Conservation (phyloP, 2,329 filamentous ascomycete species). For the Eutypella sp. region DNA sequence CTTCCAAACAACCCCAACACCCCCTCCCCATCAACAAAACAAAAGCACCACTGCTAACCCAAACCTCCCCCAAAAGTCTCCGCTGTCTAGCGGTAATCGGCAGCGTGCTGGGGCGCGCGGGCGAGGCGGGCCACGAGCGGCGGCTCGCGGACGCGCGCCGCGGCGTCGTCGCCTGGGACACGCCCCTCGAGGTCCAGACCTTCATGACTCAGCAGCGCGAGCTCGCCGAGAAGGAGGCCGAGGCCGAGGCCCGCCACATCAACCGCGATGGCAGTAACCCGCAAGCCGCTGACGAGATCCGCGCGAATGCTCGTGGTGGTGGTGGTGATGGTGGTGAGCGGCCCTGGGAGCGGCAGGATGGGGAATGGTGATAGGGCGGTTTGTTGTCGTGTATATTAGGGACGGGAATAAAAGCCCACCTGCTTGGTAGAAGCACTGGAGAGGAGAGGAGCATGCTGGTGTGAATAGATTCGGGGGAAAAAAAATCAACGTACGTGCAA, state of each 20-base stretch:
- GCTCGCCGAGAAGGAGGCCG: constrained; percentile 1
- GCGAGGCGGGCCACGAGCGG: constrained; percentile 66
- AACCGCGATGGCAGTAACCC: background rate
- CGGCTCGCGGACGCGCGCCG: constrained; percentile 57
- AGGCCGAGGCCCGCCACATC: background rate
- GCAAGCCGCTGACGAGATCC: too few relatives aligned
- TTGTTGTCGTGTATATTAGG: too few relatives aligned
- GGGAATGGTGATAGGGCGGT: too few relatives aligned
- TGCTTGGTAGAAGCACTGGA: too few relatives aligned
- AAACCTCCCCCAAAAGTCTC: constrained; percentile 48
- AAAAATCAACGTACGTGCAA: too few relatives aligned
- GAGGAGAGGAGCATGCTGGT: too few relatives aligned
- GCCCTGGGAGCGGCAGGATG: too few relatives aligned
- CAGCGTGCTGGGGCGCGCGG: constrained; percentile 80
- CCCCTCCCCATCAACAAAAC: background rate
- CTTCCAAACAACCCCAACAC: background rate
- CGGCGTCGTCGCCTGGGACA: constrained; percentile 61
- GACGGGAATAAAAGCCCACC: too few relatives aligned
- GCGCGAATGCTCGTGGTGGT: too few relatives aligned
- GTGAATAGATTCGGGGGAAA: too few relatives aligned
- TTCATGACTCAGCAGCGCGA: constrained; percentile 32
- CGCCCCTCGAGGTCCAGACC: constrained; percentile 35
- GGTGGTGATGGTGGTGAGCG: too few relatives aligned
- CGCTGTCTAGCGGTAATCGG: constrained; percentile 77
- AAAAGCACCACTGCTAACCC: constrained; percentile 17